A percentile compares a stretch with the other conserved stretches of the same genome.
phyloP scores from a whole-genome alignment of 345 rosid species.

The Hibiscus syriacus region DNA sequence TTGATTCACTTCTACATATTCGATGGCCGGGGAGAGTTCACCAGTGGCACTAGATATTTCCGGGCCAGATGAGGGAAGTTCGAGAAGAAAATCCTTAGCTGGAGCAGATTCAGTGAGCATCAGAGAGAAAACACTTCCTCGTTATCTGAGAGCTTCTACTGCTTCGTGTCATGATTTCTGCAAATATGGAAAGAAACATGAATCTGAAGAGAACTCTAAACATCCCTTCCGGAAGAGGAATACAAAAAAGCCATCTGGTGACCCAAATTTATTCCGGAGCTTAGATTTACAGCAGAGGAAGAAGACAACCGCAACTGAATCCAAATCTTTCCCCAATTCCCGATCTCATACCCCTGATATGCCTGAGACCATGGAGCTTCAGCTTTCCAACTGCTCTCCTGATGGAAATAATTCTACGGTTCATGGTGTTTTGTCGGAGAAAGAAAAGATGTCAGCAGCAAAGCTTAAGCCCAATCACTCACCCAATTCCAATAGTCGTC shows the following conservation, averaged over 20 bases:
- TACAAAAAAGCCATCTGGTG: constrained; percentile 25
- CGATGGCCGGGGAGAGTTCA: constrained; percentile 45
- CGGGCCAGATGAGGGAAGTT: constrained; percentile 21
- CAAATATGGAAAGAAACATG: constrained; percentile 60
- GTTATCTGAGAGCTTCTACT: constrained; percentile 62
- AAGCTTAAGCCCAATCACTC: constrained; percentile 18
- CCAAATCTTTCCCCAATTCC: constrained; percentile 16
- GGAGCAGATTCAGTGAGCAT: constrained; percentile 25
- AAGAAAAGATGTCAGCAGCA: constrained; percentile 19
- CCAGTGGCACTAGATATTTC: constrained; percentile 24
- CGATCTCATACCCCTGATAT: constrained; percentile 7
- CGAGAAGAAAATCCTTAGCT: constrained; percentile 40
- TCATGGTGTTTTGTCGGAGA: constrained; percentile 10
- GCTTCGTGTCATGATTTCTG: constrained; percentile 87
- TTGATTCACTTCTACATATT: constrained; percentile 8
- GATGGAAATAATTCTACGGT: background rate
- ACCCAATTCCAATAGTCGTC: constrained; percentile 7
- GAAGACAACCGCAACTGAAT: constrained; percentile 18
- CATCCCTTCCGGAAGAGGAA: constrained; percentile 31
- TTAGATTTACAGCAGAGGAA: constrained; percentile 28
- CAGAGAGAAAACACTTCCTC: constrained; percentile 42
- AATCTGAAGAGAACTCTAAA: constrained; percentile 36
- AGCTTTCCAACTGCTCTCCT: constrained; percentile 12
- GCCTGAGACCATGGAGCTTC: constrained; percentile 19
- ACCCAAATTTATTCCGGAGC: constrained; percentile 20